Evolutionary conservation across 2,329 filamentous ascomycete species (phyloP).

Genomic region (Xylaria sp.): DNA sequence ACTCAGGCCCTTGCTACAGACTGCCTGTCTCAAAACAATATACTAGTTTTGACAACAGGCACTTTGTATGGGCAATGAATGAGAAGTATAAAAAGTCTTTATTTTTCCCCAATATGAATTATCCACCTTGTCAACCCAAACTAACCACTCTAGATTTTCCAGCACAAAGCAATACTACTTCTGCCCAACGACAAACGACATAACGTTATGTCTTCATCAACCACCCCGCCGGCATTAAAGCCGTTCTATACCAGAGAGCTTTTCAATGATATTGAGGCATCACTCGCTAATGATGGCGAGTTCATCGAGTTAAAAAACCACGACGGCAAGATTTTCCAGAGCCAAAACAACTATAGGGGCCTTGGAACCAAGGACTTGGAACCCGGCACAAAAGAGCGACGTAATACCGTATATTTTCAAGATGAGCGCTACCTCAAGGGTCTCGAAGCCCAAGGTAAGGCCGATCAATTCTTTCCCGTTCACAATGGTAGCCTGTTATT

Average conservation of each 20-base stretch:
- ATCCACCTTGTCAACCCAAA: background rate
- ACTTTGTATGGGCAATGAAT: background rate
- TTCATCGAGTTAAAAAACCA: slow-evolving; percentile 13
- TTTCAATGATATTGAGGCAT: slow-evolving; percentile 23
- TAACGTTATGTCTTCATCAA: slow-evolving; percentile 19
- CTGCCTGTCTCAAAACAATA: background rate
- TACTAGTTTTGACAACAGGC: background rate
- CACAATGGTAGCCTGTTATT: background rate
- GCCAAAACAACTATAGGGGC: background rate
- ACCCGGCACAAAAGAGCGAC: background rate
- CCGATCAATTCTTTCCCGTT: background rate
- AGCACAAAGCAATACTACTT: background rate
- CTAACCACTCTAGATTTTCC: background rate
- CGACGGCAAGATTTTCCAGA: background rate
- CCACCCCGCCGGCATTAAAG: background rate
- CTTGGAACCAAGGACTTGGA: background rate
- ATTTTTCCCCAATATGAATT: background rate
- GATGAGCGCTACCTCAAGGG: background rate
- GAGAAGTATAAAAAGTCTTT: background rate
- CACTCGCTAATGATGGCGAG: slow-evolving; percentile 11
- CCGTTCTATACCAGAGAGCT: slow-evolving; percentile 13
- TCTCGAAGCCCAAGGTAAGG: background rate
- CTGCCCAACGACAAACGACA: background rate
- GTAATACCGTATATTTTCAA: background rate
- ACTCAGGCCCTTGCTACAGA: no score